Percentiles rank a stretch among this genome's conserved stretches.
phyloP scores from a whole-genome alignment of 2,329 filamentous ascomycete species.

The Periconia sp. region DNA sequence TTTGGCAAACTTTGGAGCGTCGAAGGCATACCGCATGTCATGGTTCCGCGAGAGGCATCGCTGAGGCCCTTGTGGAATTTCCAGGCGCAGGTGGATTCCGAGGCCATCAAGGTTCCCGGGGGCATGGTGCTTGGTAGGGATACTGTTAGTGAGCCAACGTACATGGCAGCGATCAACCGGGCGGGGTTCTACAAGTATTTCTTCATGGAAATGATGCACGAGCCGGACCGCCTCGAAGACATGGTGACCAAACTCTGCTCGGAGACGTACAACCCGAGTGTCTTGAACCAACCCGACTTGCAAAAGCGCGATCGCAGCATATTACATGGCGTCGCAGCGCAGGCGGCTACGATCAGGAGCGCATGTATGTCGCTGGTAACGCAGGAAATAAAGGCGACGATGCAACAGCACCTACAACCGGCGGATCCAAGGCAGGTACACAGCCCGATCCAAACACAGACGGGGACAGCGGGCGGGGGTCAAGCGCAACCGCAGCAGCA shows the following conservation, averaged over 20 bases:
- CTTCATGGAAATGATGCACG: constrained; percentile 32
- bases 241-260: constrained; percentile 28
- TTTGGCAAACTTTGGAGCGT: constrained; percentile 37
- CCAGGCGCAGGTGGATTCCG: constrained; percentile 23
- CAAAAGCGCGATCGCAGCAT: constrained; percentile 27
- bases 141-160: constrained; percentile 17
- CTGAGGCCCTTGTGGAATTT: constrained; percentile 35
- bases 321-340: constrained; percentile 22
- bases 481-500: not conserved
- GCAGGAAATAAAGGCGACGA: constrained; percentile 28
- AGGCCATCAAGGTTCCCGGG: constrained; percentile 22
- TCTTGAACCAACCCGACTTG: constrained; percentile 35
- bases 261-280: constrained; percentile 34
- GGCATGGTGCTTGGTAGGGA: constrained; percentile 8
- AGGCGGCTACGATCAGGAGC: constrained; percentile 25
- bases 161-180: constrained; percentile 39
- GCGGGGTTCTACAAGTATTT: constrained; percentile 41
- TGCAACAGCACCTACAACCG: constrained; percentile 9
- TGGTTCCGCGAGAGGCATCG: constrained; percentile 32
- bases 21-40: constrained; percentile 35
- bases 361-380: constrained; percentile 30
- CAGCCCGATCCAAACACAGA: not conserved
- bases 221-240: constrained; percentile 30
- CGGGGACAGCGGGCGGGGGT: not conserved
- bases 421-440: no score